These are phyloP conservation scores for Colletotrichum echinochloae DNA, from an alignment of 2,329 filamentous ascomycete species.

Conservation along the genomic window DNA sequence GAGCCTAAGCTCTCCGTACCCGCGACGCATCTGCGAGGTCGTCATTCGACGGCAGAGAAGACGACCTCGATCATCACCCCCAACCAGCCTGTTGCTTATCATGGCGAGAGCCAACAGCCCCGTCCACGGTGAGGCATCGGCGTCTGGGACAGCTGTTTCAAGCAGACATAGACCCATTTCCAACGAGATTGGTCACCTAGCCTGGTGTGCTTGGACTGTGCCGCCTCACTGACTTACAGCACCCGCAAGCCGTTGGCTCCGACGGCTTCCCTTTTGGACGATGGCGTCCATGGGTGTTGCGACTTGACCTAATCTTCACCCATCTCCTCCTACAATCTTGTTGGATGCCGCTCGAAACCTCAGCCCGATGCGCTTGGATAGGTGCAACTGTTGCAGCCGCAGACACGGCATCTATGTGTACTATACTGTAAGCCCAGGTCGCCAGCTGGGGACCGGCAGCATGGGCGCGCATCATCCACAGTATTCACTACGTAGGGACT, in stretches of 20 bases:
- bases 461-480: constrained; percentile 25
- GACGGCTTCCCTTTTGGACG: constrained; percentile 9
- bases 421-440: not conserved
- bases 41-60: not conserved
- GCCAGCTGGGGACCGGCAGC: not conserved
- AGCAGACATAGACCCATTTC: constrained; percentile 32
- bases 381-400: not conserved
- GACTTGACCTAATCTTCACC: not conserved
- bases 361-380: constrained; percentile 2
- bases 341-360: constrained; percentile 1
- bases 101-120: not conserved
- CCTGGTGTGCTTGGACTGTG: constrained; percentile 3
- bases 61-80: not conserved
- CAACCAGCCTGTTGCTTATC: not conserved
- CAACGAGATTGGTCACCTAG: constrained; percentile 31
- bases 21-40: not conserved
- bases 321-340: constrained; percentile 30
- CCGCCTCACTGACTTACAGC: constrained; percentile 17
- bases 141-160: constrained; percentile 35
- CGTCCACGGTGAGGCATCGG: constrained; percentile 15
- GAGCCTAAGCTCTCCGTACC: not conserved
- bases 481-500: not conserved
- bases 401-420: not conserved
- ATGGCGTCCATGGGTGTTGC: constrained; percentile 10
- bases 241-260: constrained; percentile 23